These are phyloP conservation scores for Linnemannia zychae DNA, from an alignment of 192 early-diverging fungal species.

Conservation along the genomic window DNA sequence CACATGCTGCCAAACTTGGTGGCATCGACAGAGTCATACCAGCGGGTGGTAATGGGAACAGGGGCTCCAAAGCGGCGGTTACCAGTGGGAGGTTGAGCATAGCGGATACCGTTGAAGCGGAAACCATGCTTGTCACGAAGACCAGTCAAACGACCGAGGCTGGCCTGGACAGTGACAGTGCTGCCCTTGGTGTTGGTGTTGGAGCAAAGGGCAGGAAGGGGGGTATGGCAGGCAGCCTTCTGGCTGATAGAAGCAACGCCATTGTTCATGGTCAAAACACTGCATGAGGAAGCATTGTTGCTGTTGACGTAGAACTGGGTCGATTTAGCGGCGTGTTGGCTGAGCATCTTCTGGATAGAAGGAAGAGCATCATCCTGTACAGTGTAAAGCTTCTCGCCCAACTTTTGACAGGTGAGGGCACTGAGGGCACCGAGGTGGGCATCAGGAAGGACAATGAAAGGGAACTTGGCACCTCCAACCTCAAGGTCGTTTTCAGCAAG, in stretches of 20 bases:
- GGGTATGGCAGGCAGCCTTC: neutral
- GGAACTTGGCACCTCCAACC: slow-evolving; percentile 17
- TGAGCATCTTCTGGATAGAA: slow-evolving; percentile 14
- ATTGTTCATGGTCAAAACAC: slow-evolving; percentile 1
- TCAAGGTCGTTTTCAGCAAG: slow-evolving; percentile 24
- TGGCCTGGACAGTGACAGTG: slow-evolving; percentile 15
- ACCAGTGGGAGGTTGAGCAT: slow-evolving; percentile 26
- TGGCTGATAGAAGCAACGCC: slow-evolving; percentile 10
- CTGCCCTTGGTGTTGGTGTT: slow-evolving; percentile 23
- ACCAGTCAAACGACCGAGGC: slow-evolving; percentile 18
- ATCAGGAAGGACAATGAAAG: slow-evolving; percentile 18
- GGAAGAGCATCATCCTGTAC: slow-evolving; percentile 18
- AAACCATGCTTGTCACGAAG: slow-evolving; percentile 27
- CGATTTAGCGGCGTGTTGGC: neutral
- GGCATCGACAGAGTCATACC: slow-evolving; percentile 18
- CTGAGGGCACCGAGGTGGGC: neutral
- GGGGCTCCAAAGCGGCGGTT: slow-evolving; percentile 26
- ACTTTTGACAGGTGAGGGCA: slow-evolving; percentile 3
- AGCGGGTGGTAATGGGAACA: slow-evolving; percentile 9
- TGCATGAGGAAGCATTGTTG: neutral
- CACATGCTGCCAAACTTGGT: slow-evolving; percentile 27
- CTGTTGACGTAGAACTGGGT: slow-evolving; percentile 11
- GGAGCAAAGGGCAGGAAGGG: slow-evolving; percentile 21
- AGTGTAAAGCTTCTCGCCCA: slow-evolving; percentile 17
- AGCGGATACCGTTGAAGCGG: slow-evolving; percentile 36